Evolutionary conservation across 257 asterid species (phyloP), one percentile per base, ranked within the genome.

Genomic region (Cruciata laevipes): DNA sequence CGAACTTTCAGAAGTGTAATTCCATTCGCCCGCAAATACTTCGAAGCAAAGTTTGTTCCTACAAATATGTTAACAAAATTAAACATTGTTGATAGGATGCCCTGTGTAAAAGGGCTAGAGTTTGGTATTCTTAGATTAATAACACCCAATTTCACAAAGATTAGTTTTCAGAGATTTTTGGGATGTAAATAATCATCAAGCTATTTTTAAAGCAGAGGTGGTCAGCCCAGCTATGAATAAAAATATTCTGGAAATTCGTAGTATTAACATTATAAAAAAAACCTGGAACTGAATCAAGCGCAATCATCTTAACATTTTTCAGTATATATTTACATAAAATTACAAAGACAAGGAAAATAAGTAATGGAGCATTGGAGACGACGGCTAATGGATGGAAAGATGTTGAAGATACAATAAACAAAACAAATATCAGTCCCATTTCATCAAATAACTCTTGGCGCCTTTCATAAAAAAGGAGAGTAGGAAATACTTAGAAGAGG

Each of bases 11-110:
- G 60, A 57, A 86, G 90, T n/a, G 87, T 82, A 69, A 88, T 81
- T 21, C 90, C 82, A 31, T 84, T 81, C 31, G 82, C 81, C 68
- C 88, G 76, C 78, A 88, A 71, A 74, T 71, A 84, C 51, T 79
- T 82, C 40, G 93, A 82, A 65, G 93, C 87, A 76, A 84, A 84
- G 75, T 72, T 88, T 30, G 95, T 88, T 66, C 93, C 95, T 88
- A 84, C 47, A 57, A 70, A 53, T 23, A 71, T 33, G 33, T 51
- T 59, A 69, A 61, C 14, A 61, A 52, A 12, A 53, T 23, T 44
- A 61, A 58, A 37, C 51, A 9, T 23, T 7, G 3, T 5, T 30
- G 33, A 56, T 60, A 53, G 21, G 18, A 33, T 18, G 9, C 27
- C 65, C 14, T 16, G 12, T 53, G 51, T 70, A 63, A n/a, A 63